Evolutionary conservation across 768 basidiomycete genomes (phyloP), one percentile per base, ranked within the genome.

Genomic region (Lentinula detonsa): DNA sequence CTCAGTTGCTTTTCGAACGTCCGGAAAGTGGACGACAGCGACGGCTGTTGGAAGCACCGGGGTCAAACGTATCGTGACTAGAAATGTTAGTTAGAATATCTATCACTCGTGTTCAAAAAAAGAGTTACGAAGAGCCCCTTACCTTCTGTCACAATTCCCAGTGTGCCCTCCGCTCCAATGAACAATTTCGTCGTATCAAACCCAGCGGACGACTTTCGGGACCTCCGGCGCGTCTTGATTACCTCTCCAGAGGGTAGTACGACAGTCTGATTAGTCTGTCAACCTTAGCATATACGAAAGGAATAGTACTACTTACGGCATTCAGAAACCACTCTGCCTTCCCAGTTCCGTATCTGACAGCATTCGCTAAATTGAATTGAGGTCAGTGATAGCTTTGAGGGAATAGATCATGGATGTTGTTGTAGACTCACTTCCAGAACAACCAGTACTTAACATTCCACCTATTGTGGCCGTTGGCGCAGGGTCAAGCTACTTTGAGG

Each of bases 311-410:
- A 74, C 82, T 54, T 67, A 91, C 91, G 23, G 82, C 82, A 65
- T 94, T 94, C 46, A 95, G 75, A 67, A 95, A 92, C 93, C 93
- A 95, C 73, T 95, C 93, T 0, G 78, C 90, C 68, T 88, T 92
- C 0, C 92, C 93, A 5, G 93, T 95, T 8, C 92, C 93, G 68
- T 94, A 95, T 31, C 91, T 76, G 1, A 91, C 91, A 1, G 90
- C 89, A 65, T 91, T 91, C 0, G 90, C 89, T 84, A 56, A 3
- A 28, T 10, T 11, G 43, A 48, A 51, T 2, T 21, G 16, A 46
- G 23, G 23, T 28, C 18, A 53, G 28, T 45, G 18, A 15, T 63
- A 16, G 42, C 10, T 23, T 5, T 28, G 28, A 28, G 15, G 0
- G 21, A 28, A 33, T 57, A 34, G 16, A 34, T 40, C 18, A 54